Evolutionary conservation across 2,329 filamentous ascomycete species (phyloP).

Genomic region (Rugonectria rugulosa): DNA sequence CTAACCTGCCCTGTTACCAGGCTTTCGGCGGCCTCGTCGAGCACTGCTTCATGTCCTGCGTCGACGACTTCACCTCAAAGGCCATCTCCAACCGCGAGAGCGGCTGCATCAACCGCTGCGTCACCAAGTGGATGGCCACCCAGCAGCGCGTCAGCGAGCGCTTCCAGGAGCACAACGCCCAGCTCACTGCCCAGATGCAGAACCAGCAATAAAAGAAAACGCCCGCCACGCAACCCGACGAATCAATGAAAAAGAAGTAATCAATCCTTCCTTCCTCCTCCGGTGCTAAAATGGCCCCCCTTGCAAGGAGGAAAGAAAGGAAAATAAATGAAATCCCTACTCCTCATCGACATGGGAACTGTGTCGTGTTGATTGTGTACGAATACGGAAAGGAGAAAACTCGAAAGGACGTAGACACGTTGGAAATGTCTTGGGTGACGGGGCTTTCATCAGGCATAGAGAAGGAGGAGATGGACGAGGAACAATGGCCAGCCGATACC

Average conservation of each 20-base stretch:
- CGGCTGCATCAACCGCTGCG: conserved; percentile 91
- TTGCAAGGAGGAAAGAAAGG: not conserved
- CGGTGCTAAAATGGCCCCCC: too few relatives aligned
- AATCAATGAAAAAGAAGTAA: too few relatives aligned
- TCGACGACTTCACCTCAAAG: conserved; percentile 99
- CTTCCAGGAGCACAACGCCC: conserved; percentile 77
- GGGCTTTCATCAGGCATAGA: conserved; percentile 17
- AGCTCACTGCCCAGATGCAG: conserved; percentile 62
- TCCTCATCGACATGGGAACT: not conserved
- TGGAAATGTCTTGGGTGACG: conserved; percentile 19
- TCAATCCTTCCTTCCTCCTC: too few relatives aligned
- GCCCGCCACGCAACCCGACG: too few relatives aligned
- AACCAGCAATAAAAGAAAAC: conserved; percentile 47
- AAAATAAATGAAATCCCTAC: not conserved
- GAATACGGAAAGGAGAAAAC: conserved; percentile 25
- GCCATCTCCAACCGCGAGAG: conserved; percentile 87
- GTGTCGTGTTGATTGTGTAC: conserved; percentile 24
- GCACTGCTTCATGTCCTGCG: conserved; percentile 94
- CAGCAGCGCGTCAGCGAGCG: conserved; percentile 90
- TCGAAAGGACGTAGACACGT: conserved; percentile 10
- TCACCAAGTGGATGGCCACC: conserved; percentile 94
- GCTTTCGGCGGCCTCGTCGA: conserved; percentile 63
- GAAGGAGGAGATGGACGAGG: conserved; percentile 15
- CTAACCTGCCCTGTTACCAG: conserved; percentile 28
- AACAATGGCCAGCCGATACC: conserved; percentile 22